Percentiles rank a stretch among this genome's conserved stretches.
These are phyloP conservation scores for Fusarium sp. DNA, from an alignment of 2,329 filamentous ascomycete genomes.

Conservation along the genomic window DNA sequence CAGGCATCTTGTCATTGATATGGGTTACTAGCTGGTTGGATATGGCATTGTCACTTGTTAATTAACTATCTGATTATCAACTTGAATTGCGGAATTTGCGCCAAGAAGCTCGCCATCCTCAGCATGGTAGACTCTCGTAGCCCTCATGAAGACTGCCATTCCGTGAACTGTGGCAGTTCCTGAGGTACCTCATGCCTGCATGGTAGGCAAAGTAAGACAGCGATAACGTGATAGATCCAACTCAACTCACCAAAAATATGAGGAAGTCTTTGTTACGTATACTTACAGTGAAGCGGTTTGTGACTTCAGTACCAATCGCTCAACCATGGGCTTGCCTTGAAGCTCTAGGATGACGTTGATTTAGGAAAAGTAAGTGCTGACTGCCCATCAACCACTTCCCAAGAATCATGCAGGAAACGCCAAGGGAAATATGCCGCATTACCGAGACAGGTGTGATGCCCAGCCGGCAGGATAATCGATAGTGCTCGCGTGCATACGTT, in stretches of 20 bases:
- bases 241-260: not conserved
- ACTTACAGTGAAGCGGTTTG: not conserved
- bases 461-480: conserved; percentile 29
- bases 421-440: conserved; percentile 29
- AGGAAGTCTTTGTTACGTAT: not conserved
- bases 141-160: not conserved
- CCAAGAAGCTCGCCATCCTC: not conserved
- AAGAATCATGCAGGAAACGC: not conserved
- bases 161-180: not conserved
- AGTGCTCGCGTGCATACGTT: conserved; percentile 28
- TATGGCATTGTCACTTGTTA: not conserved
- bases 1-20: not conserved
- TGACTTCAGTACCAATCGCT: not conserved
- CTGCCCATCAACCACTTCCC: not conserved
- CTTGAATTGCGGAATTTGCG: not conserved
- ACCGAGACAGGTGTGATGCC: conserved; percentile 44
- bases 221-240: not conserved
- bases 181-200: not conserved
- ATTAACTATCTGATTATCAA: not conserved
- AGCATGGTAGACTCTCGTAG: not conserved
- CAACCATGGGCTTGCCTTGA: no score
- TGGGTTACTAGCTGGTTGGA: not conserved
- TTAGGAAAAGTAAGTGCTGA: not conserved
- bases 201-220: not conserved
- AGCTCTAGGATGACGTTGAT: not conserved